These are phyloP conservation scores for Psilocybe sp. DNA, from an alignment of 768 basidiomycete genomes.

Conservation along the genomic window DNA sequence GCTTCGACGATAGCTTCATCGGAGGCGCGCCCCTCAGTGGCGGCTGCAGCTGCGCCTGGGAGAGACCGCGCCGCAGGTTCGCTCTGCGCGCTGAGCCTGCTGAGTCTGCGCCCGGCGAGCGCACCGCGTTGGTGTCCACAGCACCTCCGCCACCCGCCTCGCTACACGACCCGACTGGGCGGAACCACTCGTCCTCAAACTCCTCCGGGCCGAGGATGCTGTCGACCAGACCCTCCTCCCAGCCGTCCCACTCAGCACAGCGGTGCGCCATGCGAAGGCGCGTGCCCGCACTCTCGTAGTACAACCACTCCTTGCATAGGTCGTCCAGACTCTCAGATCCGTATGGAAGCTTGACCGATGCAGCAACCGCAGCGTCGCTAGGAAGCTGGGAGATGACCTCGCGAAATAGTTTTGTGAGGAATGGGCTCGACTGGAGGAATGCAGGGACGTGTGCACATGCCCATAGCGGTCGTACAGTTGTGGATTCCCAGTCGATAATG, in stretches of 20 bases:
- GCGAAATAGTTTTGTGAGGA: conserved; percentile 70
- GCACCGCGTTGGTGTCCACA: background rate
- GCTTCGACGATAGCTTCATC: conserved; percentile 37
- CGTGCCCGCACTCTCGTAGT: conserved; percentile 63
- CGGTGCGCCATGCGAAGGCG: conserved; percentile 76
- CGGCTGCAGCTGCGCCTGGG: background rate
- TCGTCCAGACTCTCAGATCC: conserved; percentile 17
- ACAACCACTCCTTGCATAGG: conserved; percentile 69
- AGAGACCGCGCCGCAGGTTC: background rate
- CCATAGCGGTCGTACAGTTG: conserved; percentile 85
- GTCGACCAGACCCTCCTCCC: conserved; percentile 82
- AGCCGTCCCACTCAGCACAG: conserved; percentile 86
- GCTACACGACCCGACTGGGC: conserved; percentile 8
- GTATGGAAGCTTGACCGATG: conserved; percentile 14
- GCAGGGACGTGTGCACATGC: conserved; percentile 80
- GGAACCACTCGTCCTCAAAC: conserved; percentile 70
- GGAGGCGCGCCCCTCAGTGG: conserved; percentile 8
- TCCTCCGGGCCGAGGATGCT: conserved; percentile 75
- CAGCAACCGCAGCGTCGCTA: conserved; percentile 21
- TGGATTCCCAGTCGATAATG: conserved; percentile 90
- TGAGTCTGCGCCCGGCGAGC: background rate
- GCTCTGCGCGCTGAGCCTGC: background rate
- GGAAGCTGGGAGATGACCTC: conserved; percentile 55
- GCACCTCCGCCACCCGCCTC: background rate
- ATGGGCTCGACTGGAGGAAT: conserved; percentile 75